A percentile compares a stretch with the other conserved stretches of the same genome.
phyloP scores from a whole-genome alignment of 2,329 filamentous ascomycete genomes.

The Phyllosticta citribraziliensis region DNA sequence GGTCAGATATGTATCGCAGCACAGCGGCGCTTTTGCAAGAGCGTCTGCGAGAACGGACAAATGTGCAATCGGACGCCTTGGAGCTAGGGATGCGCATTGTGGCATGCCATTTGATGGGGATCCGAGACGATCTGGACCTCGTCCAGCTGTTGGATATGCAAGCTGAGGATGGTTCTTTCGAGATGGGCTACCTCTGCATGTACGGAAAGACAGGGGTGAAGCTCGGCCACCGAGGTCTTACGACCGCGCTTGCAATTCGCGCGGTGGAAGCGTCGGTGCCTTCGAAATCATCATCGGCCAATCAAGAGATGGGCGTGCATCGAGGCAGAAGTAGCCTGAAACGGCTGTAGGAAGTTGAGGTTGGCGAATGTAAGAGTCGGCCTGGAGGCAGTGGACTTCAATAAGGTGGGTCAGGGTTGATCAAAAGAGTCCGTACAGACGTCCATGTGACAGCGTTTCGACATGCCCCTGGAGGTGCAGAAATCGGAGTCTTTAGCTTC shows the following conservation, averaged over 20 bases:
- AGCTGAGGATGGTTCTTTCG: slow-evolving; percentile 27
- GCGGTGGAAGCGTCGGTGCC: slow-evolving; percentile 10
- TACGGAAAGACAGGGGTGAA: slow-evolving; percentile 14
- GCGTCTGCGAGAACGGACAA: slow-evolving; percentile 19
- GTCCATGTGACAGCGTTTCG: no score
- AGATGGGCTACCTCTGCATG: slow-evolving; percentile 18
- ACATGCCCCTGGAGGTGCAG: no score
- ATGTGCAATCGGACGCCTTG: slow-evolving; percentile 17
- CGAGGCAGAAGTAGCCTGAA: neutral
- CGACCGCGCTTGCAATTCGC: slow-evolving; percentile 18
- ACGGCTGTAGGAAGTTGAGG: no score
- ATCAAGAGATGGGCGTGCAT: neutral
- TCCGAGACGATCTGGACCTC: slow-evolving; percentile 13
- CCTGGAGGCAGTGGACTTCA: no score
- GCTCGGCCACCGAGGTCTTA: slow-evolving; percentile 16
- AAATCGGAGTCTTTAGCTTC: no score
- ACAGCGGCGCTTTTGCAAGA: slow-evolving; percentile 17
- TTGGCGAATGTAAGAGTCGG: no score
- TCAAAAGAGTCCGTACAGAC: no score
- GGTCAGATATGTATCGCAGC: slow-evolving; percentile 14
- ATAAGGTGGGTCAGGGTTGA: no score
- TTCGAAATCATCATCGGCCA: neutral
- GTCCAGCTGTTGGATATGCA: slow-evolving; percentile 19
- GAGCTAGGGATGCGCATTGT: slow-evolving; percentile 21
- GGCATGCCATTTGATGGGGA: slow-evolving; percentile 18